Evolutionary conservation across 345 rosid genomes (phyloP).

Genomic region (Microcos paniculata): DNA sequence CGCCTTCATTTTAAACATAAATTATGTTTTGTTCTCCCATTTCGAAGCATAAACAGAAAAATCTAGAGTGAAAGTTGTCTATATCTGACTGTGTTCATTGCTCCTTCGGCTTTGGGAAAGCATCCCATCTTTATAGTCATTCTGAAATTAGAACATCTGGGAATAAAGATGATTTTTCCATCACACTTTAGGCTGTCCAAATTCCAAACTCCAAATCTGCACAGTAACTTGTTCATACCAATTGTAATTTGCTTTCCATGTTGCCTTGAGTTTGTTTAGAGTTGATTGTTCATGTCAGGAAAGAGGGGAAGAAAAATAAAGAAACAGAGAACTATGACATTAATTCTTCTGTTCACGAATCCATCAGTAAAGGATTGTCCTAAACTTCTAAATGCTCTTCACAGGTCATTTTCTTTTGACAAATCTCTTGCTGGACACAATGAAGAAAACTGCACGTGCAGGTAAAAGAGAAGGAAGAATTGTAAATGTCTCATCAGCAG

Average conservation of each 20-base stretch:
- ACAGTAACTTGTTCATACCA: background rate
- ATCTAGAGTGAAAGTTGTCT: background rate
- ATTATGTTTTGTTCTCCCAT: background rate
- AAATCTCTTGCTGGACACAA: constrained; percentile 59
- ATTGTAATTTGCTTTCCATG: background rate
- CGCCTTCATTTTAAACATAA: background rate
- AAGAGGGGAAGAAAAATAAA: background rate
- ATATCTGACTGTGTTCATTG: background rate
- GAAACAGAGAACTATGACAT: background rate
- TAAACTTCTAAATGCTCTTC: constrained; percentile 15
- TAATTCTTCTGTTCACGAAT: background rate
- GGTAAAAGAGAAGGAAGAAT: constrained; percentile 73
- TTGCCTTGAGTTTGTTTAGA: background rate
- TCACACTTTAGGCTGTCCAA: background rate
- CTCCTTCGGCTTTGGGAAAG: background rate
- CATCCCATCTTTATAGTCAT: background rate
- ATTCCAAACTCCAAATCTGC: background rate
- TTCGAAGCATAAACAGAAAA: background rate
- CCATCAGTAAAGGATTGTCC: background rate
- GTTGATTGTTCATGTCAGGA: background rate
- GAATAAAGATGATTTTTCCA: background rate
- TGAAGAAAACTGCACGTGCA: constrained; percentile 65
- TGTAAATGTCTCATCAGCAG: constrained; percentile 64
- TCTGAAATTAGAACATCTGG: background rate
- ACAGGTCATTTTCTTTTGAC: constrained; percentile 82